phyloP scores from a whole-genome alignment of 345 rosid genomes.

The Moricandia arvensis region DNA sequence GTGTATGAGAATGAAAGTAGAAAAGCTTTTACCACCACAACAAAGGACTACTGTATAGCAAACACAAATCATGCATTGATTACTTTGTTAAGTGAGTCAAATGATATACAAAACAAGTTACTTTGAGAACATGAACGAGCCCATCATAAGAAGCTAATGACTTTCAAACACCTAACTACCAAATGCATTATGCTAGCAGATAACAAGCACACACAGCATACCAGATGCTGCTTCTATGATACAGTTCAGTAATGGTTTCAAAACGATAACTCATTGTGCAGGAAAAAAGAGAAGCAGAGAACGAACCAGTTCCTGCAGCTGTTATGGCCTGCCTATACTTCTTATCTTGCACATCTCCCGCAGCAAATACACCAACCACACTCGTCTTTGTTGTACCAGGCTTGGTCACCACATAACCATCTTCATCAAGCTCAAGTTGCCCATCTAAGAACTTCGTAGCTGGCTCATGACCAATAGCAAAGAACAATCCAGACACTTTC shows the following conservation, averaged over 20 bases:
- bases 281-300: background rate
- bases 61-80: background rate
- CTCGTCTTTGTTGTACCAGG: constrained; percentile 87
- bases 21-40: background rate
- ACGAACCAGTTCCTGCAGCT: constrained; percentile 90
- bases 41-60: background rate
- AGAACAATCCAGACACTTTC: constrained; percentile 82
- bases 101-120: background rate
- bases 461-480: constrained; percentile 98
- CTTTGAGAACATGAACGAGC: background rate
- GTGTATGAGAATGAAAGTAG: background rate
- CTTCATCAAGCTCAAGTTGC: constrained; percentile 74
- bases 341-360: constrained; percentile 99
- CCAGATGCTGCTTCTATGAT: constrained; percentile 5
- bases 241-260: background rate
- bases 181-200: background rate
- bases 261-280: background rate
- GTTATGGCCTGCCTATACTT: constrained; percentile 97
- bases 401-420: constrained; percentile 75
- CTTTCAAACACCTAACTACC: background rate
- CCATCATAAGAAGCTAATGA: background rate
- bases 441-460: constrained; percentile 90
- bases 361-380: constrained; percentile 84
- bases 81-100: background rate
- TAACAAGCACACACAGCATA: background rate